Evolutionary conservation across 768 basidiomycete genomes (phyloP).

Genomic region (Podaxis sp.): DNA sequence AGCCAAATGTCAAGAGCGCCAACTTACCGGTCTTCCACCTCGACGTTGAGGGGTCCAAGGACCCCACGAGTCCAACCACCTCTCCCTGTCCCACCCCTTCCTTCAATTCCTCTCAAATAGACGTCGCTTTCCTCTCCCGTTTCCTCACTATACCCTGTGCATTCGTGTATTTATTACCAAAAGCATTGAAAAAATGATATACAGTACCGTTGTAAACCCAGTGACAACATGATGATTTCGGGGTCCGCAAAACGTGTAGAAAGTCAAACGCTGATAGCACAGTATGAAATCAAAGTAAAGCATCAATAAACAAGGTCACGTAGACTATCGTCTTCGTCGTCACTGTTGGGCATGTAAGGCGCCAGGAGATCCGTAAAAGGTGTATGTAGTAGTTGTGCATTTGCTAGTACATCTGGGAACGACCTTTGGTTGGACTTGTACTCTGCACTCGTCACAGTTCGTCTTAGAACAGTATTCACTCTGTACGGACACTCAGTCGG

Average conservation of each 20-base stretch:
- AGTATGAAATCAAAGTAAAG: not conserved
- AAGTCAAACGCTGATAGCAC: not conserved
- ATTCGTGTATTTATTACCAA: too few relatives aligned
- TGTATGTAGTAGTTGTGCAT: not conserved
- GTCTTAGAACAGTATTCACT: not conserved
- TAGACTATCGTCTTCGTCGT: not conserved
- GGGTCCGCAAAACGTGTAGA: not conserved
- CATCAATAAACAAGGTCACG: not conserved
- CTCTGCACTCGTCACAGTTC: not conserved
- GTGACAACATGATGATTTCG: not conserved
- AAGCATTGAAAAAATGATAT: not conserved
- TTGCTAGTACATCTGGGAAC: not conserved
- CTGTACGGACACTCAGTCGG: not conserved
- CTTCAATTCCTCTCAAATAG: not conserved
- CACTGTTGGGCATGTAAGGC: not conserved
- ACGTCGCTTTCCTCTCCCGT: not conserved
- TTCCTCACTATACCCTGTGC: too few relatives aligned
- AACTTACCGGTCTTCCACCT: not conserved
- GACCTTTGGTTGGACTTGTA: constrained; percentile 14
- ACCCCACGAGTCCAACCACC: not conserved
- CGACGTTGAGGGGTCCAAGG: not conserved
- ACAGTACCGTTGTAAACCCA: not conserved
- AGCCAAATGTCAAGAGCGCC: not conserved
- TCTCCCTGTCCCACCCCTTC: not conserved
- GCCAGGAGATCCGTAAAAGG: constrained; percentile 8